Evolutionary conservation across 352 stramenopile species (phyloP), one percentile per base, ranked within the genome.

Genomic region (Phytophthora parvispora): DNA sequence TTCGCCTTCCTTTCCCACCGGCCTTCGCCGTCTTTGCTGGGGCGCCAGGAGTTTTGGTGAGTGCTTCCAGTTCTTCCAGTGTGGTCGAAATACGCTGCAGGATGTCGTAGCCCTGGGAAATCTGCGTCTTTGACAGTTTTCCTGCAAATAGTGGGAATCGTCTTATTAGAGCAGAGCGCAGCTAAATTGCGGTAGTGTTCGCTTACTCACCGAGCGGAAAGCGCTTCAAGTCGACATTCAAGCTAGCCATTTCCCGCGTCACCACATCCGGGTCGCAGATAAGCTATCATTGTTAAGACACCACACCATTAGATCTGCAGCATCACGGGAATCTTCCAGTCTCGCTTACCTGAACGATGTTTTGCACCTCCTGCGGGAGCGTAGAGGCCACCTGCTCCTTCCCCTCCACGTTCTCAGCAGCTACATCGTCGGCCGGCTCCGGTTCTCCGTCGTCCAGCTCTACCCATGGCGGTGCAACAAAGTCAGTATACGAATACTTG

Each of bases 31-130:
- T 47, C 34, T 64, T 72, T 12, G 51, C 49, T 47, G 68, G 66
- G 22, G 28, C 38, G 24, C 60, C n/a, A 47, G 67, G 1, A 27
- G 51, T 32, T 4, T 80, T 80, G 1, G 59, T 50, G 2, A 90
- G 49, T 29, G 75, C 55, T 3, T 65, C 59, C 6, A 90, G 80
- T 47, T 83, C 74, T 28, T 85, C 68, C 24, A 92, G 45, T 4
- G 55, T 65, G 36, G 57, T 58, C 1, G 82, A 84, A 42, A 92
- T 67, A 48, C 74, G 64, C 58, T 92, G 77, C 32, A 92, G 36
- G 36, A 90, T 79, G 6, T 67, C 48, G 56, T 91, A 91, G 6
- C 82, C 84, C 50, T 86, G 80, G 2, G 80, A 84, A 58, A 92
- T 90, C 60, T 92, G 82, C 8, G 77, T 28, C 52, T 89, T 89